Evolutionary conservation across 2,329 filamentous ascomycete species (phyloP).

Genomic region (Dryadomyces quercivorus): DNA sequence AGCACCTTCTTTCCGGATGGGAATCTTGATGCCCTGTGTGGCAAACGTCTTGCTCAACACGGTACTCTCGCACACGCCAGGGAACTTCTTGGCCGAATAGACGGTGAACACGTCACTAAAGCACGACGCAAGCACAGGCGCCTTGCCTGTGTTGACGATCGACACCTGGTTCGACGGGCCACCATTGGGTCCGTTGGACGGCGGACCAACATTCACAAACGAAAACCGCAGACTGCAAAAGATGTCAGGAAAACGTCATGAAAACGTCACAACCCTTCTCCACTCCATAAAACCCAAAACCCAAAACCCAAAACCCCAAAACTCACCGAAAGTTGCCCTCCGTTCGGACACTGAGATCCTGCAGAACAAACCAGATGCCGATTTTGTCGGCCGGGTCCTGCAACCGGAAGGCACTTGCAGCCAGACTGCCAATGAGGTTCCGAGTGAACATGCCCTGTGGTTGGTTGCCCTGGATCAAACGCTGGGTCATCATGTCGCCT

Average conservation of each 20-base stretch:
- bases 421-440: conserved; percentile 85
- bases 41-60: conserved; percentile 86
- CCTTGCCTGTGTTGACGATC: conserved; percentile 60
- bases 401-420: conserved; percentile 77
- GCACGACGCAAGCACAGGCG: conserved; percentile 70
- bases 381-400: conserved; percentile 67
- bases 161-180: conserved; percentile 25
- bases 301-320: conserved; percentile 6
- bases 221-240: conserved; percentile 45
- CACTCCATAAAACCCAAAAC: too few relatives aligned
- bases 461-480: conserved; percentile 30
- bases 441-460: conserved; percentile 82
- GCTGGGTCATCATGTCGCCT: conserved; percentile 21
- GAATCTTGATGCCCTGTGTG: conserved; percentile 89
- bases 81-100: conserved; percentile 96
- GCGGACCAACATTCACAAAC: conserved; percentile 72
- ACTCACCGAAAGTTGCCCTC: conserved; percentile 80
- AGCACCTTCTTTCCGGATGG: conserved; percentile 74
- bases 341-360: conserved; percentile 87
- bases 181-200: conserved; percentile 21
- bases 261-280: not conserved
- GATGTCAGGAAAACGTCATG: not conserved
- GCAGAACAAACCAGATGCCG: conserved; percentile 93
- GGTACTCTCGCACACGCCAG: conserved; percentile 91
- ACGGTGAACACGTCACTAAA: conserved; percentile 89